Evolutionary conservation across 2,329 filamentous ascomycete species (phyloP).

Genomic region (Fusarium protoensiforme): DNA sequence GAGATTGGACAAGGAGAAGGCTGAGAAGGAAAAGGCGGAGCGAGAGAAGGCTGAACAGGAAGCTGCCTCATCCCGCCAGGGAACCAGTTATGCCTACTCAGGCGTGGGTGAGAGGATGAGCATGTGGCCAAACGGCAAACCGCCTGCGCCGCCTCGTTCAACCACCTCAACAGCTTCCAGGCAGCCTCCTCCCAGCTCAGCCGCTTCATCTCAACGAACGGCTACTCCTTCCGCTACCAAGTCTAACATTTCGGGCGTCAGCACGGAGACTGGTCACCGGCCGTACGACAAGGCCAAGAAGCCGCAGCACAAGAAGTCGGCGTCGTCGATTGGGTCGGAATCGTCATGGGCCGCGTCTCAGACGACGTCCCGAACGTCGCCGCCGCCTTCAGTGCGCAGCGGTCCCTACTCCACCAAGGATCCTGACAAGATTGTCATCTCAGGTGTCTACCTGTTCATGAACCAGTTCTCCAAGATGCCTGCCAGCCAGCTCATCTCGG

Average conservation of each 20-base stretch:
- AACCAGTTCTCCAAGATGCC: conserved; percentile 90
- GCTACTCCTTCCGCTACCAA: conserved; percentile 61
- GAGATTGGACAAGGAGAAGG: conserved; percentile 46
- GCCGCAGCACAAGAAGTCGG: conserved; percentile 69
- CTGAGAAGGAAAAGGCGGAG: conserved; percentile 46
- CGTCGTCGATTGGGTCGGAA: conserved; percentile 78
- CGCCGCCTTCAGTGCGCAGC: conserved; percentile 80
- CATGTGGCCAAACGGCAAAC: conserved; percentile 74
- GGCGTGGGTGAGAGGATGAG: conserved; percentile 76
- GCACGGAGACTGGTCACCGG: conserved; percentile 77
- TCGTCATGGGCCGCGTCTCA: conserved; percentile 88
- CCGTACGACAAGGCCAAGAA: conserved; percentile 78
- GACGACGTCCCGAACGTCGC: conserved; percentile 84
- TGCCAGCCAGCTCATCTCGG: conserved; percentile 87
- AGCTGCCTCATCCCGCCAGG: conserved; percentile 53
- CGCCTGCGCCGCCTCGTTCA: conserved; percentile 48
- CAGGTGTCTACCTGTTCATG: conserved; percentile 92
- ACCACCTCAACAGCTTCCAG: conserved; percentile 37
- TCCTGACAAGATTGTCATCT: conserved; percentile 95
- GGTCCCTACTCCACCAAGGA: conserved; percentile 88
- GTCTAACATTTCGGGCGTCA: conserved; percentile 68
- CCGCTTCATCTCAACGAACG: conserved; percentile 43
- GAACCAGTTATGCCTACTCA: conserved; percentile 70
- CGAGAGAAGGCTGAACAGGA: conserved; percentile 46
- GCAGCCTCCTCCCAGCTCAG: conserved; percentile 35